Percentiles rank a stretch among this genome's conserved stretches.
Conservation (phyloP, 768 basidiomycete genomes). For the Suillus hirtellus region DNA sequence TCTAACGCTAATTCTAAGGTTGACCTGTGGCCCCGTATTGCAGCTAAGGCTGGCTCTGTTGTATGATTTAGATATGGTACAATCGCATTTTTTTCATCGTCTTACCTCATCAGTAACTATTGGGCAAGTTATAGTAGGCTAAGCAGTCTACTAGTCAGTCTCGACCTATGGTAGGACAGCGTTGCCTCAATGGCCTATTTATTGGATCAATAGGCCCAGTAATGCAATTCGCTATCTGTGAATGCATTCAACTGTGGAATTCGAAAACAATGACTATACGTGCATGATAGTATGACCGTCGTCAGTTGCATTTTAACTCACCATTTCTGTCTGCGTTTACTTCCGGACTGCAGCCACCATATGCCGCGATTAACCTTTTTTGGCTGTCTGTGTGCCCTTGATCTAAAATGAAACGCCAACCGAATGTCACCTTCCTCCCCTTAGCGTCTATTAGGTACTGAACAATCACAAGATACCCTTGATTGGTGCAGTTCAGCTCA, state of each 20-base stretch:
- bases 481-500: not conserved
- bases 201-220: not conserved
- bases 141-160: not conserved
- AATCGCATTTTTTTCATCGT: constrained; percentile 4
- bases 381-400: not conserved
- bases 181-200: not conserved
- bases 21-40: constrained; percentile 99
- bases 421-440: not conserved
- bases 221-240: not conserved
- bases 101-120: not conserved
- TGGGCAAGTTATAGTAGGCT: not conserved
- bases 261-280: not conserved
- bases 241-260: not conserved
- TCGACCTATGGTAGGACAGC: not conserved
- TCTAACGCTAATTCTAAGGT: constrained; percentile 50
- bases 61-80: constrained; percentile 54
- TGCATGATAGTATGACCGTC: not conserved
- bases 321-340: not conserved
- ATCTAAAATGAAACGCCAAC: not conserved
- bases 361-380: not conserved
- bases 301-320: not conserved
- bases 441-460: not conserved
- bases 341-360: not conserved
- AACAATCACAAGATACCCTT: not conserved
- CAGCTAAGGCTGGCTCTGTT: constrained; percentile 97